A percentile compares a stretch with the other conserved stretches of the same genome.
Evolutionary conservation across 2,329 filamentous ascomycete species (phyloP).

Genomic region (Fusarium sp.): DNA sequence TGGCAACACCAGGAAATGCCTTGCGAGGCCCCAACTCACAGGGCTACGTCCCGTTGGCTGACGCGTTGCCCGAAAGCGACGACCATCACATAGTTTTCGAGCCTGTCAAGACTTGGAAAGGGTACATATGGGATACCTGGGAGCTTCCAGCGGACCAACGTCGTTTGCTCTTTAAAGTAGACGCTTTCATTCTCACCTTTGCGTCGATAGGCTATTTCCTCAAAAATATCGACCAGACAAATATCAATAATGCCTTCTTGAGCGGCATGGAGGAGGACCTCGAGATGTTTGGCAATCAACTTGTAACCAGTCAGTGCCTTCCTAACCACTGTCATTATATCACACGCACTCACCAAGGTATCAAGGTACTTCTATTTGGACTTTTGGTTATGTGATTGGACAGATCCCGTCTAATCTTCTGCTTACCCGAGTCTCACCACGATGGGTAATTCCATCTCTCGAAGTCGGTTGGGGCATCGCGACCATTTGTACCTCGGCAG

Average conservation of each 20-base stretch:
- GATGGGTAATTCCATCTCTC: conserved; percentile 22
- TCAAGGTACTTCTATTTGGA: neutral
- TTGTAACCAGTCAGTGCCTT: conserved; percentile 4
- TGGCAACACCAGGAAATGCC: neutral
- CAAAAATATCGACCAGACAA: conserved; percentile 8
- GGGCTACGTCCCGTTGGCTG: conserved; percentile 5
- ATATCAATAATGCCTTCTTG: conserved; percentile 6
- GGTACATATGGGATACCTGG: conserved; percentile 12
- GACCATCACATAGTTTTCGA: conserved; percentile 6
- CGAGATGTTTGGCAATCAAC: conserved; percentile 5
- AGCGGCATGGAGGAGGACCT: conserved; percentile 10
- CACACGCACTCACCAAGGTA: neutral
- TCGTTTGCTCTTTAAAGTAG: conserved; percentile 1
- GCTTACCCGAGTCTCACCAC: conserved; percentile 30
- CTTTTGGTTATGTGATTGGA: conserved; percentile 45
- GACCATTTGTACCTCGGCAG: conserved; percentile 14
- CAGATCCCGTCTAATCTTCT: conserved; percentile 49
- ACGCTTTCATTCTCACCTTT: neutral
- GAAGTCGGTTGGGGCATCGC: conserved; percentile 39
- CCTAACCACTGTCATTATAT: too few species aligned
- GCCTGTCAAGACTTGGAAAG: conserved; percentile 7
- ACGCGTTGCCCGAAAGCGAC: neutral
- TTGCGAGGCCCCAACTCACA: neutral
- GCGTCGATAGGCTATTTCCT: conserved; percentile 10
- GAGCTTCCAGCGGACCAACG: neutral